Evolutionary conservation across 202 grass and related monocot species (phyloP).

Genomic region (Elaeis oleifera): DNA sequence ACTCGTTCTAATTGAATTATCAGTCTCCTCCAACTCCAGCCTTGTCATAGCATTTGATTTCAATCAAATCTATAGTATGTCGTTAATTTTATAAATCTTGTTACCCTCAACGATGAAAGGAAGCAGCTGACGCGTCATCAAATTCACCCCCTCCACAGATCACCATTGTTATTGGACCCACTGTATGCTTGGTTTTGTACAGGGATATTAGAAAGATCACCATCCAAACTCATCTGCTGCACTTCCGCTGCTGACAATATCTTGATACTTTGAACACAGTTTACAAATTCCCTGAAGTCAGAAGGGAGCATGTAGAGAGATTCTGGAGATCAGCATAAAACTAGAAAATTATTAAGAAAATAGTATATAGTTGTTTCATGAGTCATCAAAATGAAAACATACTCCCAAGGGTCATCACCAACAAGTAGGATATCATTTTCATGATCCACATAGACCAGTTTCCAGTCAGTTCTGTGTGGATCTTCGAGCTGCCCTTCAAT

Average conservation of each 20-base stretch:
- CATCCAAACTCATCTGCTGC: conserved; percentile 97
- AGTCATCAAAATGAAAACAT: conserved; percentile 24
- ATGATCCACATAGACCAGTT: conserved; percentile 96
- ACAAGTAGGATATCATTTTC: conserved; percentile 94
- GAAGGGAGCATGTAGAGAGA: conserved; percentile 2
- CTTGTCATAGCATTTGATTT: no score
- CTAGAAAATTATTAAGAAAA: conserved; percentile 7
- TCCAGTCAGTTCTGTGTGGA: conserved; percentile 81
- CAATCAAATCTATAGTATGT: no score
- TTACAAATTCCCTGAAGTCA: conserved; percentile 75
- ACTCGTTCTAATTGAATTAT: no score
- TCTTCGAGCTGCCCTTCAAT: conserved; percentile 93
- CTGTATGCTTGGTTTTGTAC: conserved; percentile 73
- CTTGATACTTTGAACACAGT: conserved; percentile 95
- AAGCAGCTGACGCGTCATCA: conserved; percentile 39
- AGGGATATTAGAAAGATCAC: conserved; percentile 64
- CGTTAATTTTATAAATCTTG: no score
- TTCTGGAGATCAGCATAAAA: not conserved
- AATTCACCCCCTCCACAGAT: conserved; percentile 58
- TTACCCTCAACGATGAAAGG: not conserved
- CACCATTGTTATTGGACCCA: conserved; percentile 57
- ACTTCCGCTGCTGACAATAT: conserved; percentile 89
- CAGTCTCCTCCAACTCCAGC: no score
- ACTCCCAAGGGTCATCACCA: conserved; percentile 99
- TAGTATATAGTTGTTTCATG: conserved; percentile 8